These are phyloP conservation scores for Rugonectria rugulosa DNA, from an alignment of 2,329 filamentous ascomycete genomes.

Conservation along the genomic window DNA sequence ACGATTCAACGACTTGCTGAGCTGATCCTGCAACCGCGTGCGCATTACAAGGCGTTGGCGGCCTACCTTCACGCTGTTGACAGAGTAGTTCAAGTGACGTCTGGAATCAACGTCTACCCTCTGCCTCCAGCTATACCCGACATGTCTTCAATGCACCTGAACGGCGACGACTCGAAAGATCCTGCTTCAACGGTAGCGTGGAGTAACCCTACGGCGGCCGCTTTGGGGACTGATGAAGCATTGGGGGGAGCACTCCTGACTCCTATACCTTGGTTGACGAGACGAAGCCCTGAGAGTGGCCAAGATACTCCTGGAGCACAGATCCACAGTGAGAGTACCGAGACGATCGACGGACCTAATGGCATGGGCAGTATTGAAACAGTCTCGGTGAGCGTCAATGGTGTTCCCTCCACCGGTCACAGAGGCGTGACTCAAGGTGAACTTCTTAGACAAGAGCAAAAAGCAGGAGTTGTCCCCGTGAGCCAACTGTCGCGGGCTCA, in stretches of 20 bases:
- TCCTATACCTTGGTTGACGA: constrained; percentile 87
- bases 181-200: constrained; percentile 52
- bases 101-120: constrained; percentile 80
- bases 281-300: constrained; percentile 43
- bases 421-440: constrained; percentile 82
- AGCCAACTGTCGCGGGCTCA: constrained; percentile 62
- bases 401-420: constrained; percentile 62
- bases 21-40: constrained; percentile 77
- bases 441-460: constrained; percentile 84
- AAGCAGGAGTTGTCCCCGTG: constrained; percentile 78
- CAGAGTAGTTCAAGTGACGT: constrained; percentile 89
- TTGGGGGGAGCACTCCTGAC: constrained; percentile 90
- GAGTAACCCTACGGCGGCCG: constrained; percentile 55
- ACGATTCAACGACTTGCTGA: constrained; percentile 93
- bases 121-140: constrained; percentile 73
- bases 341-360: constrained; percentile 83
- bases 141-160: constrained; percentile 63
- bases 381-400: constrained; percentile 78
- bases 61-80: constrained; percentile 91
- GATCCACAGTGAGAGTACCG: constrained; percentile 75
- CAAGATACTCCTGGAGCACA: constrained; percentile 46
- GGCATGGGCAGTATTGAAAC: constrained; percentile 82
- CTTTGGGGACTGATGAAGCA: constrained; percentile 83
- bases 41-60: constrained; percentile 82
- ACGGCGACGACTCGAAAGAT: constrained; percentile 63